Evolutionary conservation across 1,284 basidiomycete genomes (phyloP).

Genomic region (Leccinum angustisporum): DNA sequence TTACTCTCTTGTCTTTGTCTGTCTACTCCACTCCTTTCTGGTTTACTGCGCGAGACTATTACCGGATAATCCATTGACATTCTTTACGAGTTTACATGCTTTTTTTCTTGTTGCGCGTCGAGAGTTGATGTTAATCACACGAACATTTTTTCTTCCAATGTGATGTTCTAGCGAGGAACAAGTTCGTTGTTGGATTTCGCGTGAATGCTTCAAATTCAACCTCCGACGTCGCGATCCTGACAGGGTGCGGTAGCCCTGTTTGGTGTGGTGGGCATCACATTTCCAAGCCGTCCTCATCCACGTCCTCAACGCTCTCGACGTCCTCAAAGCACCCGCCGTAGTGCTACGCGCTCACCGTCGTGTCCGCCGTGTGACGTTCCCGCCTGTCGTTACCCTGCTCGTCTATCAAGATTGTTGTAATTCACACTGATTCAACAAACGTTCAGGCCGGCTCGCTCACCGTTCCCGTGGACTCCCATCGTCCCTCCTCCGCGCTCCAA

Average conservation of each 20-base stretch:
- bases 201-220: constrained; percentile 27
- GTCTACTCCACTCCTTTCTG: constrained; percentile 32
- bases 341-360: constrained; percentile 19
- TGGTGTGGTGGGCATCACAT: constrained; percentile 1
- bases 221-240: constrained; percentile 25
- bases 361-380: constrained; percentile 14
- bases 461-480: constrained; percentile 9
- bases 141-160: constrained; percentile 13
- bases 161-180: constrained; percentile 1
- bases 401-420: constrained; percentile 17
- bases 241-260: constrained; percentile 14
- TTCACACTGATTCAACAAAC: constrained; percentile 16
- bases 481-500: neutral
- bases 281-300: neutral
- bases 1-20: constrained; percentile 35
- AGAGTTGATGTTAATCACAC: constrained; percentile 26
- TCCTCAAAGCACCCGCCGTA: constrained; percentile 4
- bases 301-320: constrained; percentile 10
- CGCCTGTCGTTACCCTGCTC: neutral
- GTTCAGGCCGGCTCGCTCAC: constrained; percentile 6
- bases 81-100: constrained; percentile 32
- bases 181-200: constrained; percentile 4
- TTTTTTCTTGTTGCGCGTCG: constrained; percentile 26
- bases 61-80: constrained; percentile 40
- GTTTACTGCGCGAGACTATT: constrained; percentile 36